These are phyloP conservation scores for Zangia roseola DNA, from an alignment of 768 basidiomycete species.

Conservation along the genomic window DNA sequence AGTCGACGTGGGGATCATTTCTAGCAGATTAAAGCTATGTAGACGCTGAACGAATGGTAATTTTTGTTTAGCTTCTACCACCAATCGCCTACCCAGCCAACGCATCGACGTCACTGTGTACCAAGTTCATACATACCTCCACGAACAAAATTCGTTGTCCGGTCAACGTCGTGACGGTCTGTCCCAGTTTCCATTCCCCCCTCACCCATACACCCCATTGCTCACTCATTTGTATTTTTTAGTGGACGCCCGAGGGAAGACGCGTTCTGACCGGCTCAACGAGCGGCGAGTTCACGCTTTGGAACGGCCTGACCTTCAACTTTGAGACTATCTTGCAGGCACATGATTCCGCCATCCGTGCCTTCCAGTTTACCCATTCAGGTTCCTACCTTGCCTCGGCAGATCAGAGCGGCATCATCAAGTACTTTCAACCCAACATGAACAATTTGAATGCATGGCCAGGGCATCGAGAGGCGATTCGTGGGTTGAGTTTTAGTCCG, in stretches of 20 bases:
- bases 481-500: constrained; percentile 89
- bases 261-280: constrained; percentile 93
- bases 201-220: not conserved
- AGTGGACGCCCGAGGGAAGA: constrained; percentile 98
- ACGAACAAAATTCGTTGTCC: constrained; percentile 99
- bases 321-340: constrained; percentile 99
- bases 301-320: constrained; percentile 99
- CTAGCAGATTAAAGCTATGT: constrained; percentile 10
- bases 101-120: constrained; percentile 89
- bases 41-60: constrained; percentile 26
- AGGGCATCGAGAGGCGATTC: constrained; percentile 92
- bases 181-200: constrained; percentile 31
- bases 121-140: constrained; percentile 96
- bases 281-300: constrained; percentile 96
- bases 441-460: constrained; percentile 95
- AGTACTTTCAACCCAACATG: constrained; percentile 99
- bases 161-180: constrained; percentile 89
- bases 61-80: constrained; percentile 72
- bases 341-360: constrained; percentile 91
- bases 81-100: constrained; percentile 91
- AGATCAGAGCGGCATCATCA: constrained; percentile 92
- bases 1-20: constrained; percentile 66
- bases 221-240: constrained; percentile 6
- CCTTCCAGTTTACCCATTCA: constrained; percentile 87
- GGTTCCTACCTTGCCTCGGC: constrained; percentile 92